A percentile compares a stretch with the other conserved stretches of the same genome.
phyloP scores from a whole-genome alignment of 1,284 basidiomycete species.

The Pascua guehoae region DNA sequence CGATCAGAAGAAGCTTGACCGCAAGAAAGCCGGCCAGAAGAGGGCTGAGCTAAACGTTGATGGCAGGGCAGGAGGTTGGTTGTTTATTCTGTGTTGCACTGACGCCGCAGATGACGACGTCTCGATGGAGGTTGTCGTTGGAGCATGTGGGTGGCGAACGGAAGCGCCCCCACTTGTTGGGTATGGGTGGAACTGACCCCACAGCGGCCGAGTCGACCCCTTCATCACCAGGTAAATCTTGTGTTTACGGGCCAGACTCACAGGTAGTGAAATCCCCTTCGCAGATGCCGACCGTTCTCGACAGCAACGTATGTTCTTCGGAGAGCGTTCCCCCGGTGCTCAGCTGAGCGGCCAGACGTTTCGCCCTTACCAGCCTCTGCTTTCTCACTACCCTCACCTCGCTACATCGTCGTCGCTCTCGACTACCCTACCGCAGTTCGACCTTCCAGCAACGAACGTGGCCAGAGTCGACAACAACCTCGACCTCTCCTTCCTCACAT shows the following conservation, averaged over 20 bases:
- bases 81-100: neutral
- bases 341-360: conserved; percentile 10
- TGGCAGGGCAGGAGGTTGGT: neutral
- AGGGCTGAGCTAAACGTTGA: neutral
- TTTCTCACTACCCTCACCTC: conserved; percentile 38
- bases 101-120: conserved; percentile 1
- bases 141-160: conserved; percentile 2
- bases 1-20: conserved; percentile 2
- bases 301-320: too few relatives aligned
- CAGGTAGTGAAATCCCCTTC: too few relatives aligned
- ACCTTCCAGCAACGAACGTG: neutral
- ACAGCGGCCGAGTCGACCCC: too few relatives aligned
- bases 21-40: neutral
- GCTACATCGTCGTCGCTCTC: neutral
- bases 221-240: too few relatives aligned
- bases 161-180: neutral
- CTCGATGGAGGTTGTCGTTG: conserved; percentile 2
- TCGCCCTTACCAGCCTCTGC: conserved; percentile 27
- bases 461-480: conserved; percentile 3
- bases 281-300: too few relatives aligned
- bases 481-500: conserved; percentile 27
- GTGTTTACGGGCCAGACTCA: too few relatives aligned
- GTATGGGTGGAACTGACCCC: too few relatives aligned
- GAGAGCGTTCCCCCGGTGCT: too few relatives aligned
- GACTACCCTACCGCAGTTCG: neutral